Percentiles rank a stretch among this genome's conserved stretches.
phyloP scores from a whole-genome alignment of 495 filamentous ascomycete species.

The Echria macrotheca region DNA sequence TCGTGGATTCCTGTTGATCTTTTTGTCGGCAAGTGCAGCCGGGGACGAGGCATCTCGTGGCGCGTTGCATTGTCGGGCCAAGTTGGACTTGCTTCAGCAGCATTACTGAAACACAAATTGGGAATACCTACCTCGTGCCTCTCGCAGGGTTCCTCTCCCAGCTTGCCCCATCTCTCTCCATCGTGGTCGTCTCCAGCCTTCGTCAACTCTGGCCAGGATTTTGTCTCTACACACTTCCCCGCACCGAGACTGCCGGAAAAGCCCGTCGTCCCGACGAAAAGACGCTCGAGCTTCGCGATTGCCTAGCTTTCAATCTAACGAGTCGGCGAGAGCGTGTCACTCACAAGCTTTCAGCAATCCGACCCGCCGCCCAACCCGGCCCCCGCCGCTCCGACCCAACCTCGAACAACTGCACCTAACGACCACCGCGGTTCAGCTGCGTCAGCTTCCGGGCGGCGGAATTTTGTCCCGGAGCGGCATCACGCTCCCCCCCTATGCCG shows the following conservation, averaged over 20 bases:
- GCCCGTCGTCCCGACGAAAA: not conserved
- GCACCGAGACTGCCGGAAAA: not conserved
- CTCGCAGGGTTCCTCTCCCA: not conserved
- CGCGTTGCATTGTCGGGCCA: constrained; percentile 1
- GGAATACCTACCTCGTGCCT: constrained; percentile 11
- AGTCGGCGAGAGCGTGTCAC: no score
- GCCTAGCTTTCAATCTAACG: not conserved
- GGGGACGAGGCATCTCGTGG: no score
- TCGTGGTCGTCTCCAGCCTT: no score
- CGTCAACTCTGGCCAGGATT: not conserved
- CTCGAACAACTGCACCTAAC: not conserved
- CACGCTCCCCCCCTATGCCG: no score
- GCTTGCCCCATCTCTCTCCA: no score
- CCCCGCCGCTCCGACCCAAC: not conserved
- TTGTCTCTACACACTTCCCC: not conserved
- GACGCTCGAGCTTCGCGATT: not conserved
- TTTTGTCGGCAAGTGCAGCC: no score
- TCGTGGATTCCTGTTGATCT: no score
- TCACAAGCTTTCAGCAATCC: not conserved
- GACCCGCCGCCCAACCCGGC: not conserved
- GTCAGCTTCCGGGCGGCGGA: not conserved
- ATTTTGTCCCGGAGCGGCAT: not conserved
- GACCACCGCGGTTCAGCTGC: not conserved
- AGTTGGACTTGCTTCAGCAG: constrained; percentile 5
- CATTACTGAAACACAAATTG: constrained; percentile 17